Evolutionary conservation across 2,329 filamentous ascomycete genomes (phyloP).

Genomic region (Sporothrix euskadiensis): DNA sequence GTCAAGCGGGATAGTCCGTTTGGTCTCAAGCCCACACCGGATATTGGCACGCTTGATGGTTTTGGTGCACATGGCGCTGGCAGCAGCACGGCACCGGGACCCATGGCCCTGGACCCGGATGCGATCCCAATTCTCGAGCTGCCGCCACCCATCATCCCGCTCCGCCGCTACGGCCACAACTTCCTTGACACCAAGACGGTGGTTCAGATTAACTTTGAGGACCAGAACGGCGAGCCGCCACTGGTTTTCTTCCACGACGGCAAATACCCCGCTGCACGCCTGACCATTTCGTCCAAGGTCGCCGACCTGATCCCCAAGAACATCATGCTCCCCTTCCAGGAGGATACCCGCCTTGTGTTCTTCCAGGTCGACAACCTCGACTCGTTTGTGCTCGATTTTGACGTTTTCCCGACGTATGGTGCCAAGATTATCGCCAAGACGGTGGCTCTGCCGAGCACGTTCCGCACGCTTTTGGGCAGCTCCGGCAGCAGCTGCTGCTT

Average conservation of each 20-base stretch:
- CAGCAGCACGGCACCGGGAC: constrained; percentile 54
- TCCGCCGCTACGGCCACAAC: constrained; percentile 94
- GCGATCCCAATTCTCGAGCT: constrained; percentile 89
- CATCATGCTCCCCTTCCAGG: constrained; percentile 90
- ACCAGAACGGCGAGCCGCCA: constrained; percentile 70
- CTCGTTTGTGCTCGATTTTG: constrained; percentile 92
- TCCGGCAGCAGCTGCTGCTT: constrained; percentile 77
- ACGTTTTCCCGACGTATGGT: constrained; percentile 95
- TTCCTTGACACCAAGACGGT: constrained; percentile 98
- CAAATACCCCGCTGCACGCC: constrained; percentile 89
- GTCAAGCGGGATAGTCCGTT: constrained; percentile 45
- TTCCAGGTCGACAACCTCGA: constrained; percentile 96
- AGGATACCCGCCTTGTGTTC: constrained; percentile 88
- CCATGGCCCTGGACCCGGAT: constrained; percentile 74
- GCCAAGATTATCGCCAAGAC: constrained; percentile 97
- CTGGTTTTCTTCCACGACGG: constrained; percentile 96
- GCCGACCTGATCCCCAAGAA: constrained; percentile 97
- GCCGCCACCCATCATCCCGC: constrained; percentile 91
- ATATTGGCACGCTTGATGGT: background rate
- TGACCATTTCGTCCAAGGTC: constrained; percentile 95
- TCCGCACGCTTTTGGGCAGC: constrained; percentile 72
- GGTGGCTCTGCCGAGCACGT: constrained; percentile 84
- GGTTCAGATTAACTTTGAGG: constrained; percentile 87
- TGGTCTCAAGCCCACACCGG: constrained; percentile 40
- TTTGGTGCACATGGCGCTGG: constrained; percentile 45